Conservation (phyloP, 345 rosid species). For the Anastatica hierochuntica region DNA sequence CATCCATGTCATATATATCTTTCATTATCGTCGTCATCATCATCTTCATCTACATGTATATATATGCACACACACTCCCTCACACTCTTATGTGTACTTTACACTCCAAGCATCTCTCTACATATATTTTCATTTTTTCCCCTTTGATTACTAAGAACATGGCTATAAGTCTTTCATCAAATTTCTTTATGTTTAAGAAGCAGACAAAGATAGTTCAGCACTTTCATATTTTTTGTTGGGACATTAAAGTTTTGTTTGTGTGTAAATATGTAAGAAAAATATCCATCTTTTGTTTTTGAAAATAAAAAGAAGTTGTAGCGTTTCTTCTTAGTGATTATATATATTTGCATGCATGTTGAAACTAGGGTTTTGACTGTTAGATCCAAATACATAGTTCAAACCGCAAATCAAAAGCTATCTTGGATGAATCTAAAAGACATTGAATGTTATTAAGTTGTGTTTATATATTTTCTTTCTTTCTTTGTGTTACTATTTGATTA, state of each 20-base stretch:
- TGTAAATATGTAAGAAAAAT: constrained; percentile 12
- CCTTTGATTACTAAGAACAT: constrained; percentile 16
- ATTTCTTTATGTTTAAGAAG: constrained; percentile 5
- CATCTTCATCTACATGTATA: background rate
- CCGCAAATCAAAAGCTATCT: no score
- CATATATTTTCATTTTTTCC: constrained; percentile 15
- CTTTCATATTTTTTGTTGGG: constrained; percentile 3
- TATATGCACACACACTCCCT: background rate
- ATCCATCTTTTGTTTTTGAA: constrained; percentile 5
- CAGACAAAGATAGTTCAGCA: no score
- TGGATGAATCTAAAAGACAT: no score
- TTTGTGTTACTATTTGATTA: background rate
- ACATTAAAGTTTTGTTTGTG: no score
- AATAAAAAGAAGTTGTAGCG: no score
- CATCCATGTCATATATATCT: no score
- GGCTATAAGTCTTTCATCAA: constrained; percentile 13
- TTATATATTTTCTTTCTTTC: no score
- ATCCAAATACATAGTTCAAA: no score
- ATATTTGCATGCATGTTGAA: constrained; percentile 17
- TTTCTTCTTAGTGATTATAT: no score
- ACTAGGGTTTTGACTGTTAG: constrained; percentile 16
- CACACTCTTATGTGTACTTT: background rate
- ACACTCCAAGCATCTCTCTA: constrained; percentile 3
- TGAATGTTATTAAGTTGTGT: no score
- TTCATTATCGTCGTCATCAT: constrained; percentile 16